A percentile compares a stretch with the other conserved stretches of the same genome.
phyloP scores from a whole-genome alignment of 2,329 filamentous ascomycete genomes.

The Diplodia scrobiculata region DNA sequence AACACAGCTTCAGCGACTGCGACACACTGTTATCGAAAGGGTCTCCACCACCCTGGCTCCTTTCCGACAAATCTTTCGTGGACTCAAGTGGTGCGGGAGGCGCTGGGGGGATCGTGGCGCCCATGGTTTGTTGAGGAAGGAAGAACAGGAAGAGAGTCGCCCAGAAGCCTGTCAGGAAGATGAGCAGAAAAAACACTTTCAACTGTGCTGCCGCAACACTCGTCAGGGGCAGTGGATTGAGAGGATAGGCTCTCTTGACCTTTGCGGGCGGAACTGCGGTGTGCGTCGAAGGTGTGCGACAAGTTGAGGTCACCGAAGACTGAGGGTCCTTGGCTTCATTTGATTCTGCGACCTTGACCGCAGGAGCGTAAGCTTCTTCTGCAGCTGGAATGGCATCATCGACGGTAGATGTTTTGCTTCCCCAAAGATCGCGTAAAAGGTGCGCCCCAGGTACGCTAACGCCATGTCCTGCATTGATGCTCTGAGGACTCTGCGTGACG shows the following conservation, averaged over 20 bases:
- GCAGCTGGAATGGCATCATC: background rate
- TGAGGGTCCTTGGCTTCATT: background rate
- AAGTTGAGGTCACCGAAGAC: too few relatives aligned
- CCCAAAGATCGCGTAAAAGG: background rate
- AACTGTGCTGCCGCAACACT: background rate
- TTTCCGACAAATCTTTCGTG: background rate
- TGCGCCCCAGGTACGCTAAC: background rate
- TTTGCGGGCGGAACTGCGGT: background rate
- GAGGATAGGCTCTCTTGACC: background rate
- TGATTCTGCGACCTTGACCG: background rate
- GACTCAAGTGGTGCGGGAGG: too few relatives aligned
- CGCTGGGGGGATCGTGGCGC: too few relatives aligned
- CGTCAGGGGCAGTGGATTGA: background rate
- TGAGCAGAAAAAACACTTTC: too few relatives aligned
- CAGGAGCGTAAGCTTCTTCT: background rate
- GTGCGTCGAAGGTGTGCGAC: too few relatives aligned
- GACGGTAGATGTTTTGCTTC: background rate
- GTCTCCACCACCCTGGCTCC: background rate
- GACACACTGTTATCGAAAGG: background rate
- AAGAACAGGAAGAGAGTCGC: too few relatives aligned
- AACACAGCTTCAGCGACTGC: too few relatives aligned
- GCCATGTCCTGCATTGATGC: background rate
- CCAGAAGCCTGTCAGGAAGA: too few relatives aligned
- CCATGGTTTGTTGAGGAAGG: too few relatives aligned
- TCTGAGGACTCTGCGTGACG: background rate